Evolutionary conservation across 805 yeast species (phyloP).

Genomic region (Wickerhamiella galacta): DNA sequence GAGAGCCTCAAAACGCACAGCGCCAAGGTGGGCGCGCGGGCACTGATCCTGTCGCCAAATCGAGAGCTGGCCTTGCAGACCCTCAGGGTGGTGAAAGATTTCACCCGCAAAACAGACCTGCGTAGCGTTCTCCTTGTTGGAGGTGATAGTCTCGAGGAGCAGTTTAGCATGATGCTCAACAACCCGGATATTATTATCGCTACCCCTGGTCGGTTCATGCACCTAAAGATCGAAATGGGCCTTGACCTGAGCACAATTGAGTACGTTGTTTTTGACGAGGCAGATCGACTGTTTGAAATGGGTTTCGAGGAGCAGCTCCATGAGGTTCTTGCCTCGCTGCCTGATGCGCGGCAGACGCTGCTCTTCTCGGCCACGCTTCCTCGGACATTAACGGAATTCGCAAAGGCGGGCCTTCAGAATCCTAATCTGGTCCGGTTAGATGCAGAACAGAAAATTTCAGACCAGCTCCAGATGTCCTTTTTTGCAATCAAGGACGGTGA

Average conservation of each 20-base stretch:
- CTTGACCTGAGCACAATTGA: conserved; percentile 70
- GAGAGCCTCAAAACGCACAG: conserved; percentile 72
- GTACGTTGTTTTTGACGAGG: conserved; percentile 91
- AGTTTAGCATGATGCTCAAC: conserved; percentile 78
- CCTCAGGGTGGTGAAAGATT: conserved; percentile 72
- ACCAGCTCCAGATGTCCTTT: conserved; percentile 73
- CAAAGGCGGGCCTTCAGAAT: conserved; percentile 86
- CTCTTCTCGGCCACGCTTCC: conserved; percentile 94
- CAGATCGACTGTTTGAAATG: conserved; percentile 90
- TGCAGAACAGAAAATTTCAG: conserved; percentile 81
- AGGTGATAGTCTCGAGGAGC: conserved; percentile 97
- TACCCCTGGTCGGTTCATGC: conserved; percentile 94
- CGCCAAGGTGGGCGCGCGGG: conserved; percentile 78
- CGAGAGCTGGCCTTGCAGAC: conserved; percentile 96
- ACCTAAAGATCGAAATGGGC: conserved; percentile 89
- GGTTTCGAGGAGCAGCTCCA: conserved; percentile 89
- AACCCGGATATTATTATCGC: conserved; percentile 93
- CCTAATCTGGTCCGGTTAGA: conserved; percentile 88
- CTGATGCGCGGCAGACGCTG: conserved; percentile 69
- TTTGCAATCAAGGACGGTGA: conserved; percentile 67
- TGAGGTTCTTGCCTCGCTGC: conserved; percentile 71
- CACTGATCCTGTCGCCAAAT: conserved; percentile 79
- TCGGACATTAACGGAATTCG: conserved; percentile 80
- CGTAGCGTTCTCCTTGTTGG: conserved; percentile 75
- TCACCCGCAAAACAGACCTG: conserved; percentile 66